Evolutionary conservation across 306 rosid genomes (phyloP).

Genomic region (Vigna angularis): DNA sequence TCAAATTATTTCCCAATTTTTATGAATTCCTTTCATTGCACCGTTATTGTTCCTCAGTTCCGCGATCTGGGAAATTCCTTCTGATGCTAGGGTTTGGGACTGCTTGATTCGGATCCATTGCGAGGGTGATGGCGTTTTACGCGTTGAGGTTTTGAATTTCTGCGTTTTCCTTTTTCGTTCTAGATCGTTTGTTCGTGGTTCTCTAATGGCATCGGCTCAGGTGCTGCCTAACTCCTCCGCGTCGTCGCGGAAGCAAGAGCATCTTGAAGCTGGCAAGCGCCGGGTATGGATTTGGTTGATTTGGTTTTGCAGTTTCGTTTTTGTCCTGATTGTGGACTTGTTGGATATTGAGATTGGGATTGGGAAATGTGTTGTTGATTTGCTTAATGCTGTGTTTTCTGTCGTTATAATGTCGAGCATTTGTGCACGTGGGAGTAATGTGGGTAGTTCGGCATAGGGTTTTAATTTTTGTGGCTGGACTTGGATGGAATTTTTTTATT

Average conservation of each 20-base stretch:
- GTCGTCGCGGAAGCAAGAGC: slow-evolving; percentile 78
- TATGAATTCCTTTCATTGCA: slow-evolving; percentile 12
- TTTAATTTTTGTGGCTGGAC: background rate
- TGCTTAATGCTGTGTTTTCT: background rate
- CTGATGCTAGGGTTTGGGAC: slow-evolving; percentile 28
- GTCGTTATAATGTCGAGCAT: slow-evolving; percentile 21
- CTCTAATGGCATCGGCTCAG: slow-evolving; percentile 92
- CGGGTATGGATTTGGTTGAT: slow-evolving; percentile 63
- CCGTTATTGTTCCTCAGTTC: slow-evolving; percentile 36
- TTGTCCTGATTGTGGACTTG: background rate
- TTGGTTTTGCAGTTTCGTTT: background rate
- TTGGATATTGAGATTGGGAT: background rate
- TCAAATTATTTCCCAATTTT: slow-evolving; percentile 15
- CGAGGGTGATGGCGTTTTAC: slow-evolving; percentile 30
- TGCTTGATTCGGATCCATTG: slow-evolving; percentile 5
- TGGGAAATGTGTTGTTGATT: slow-evolving; percentile 32
- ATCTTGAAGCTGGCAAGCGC: slow-evolving; percentile 95
- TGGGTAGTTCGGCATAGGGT: background rate
- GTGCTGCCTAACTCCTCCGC: slow-evolving; percentile 74
- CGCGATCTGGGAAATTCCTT: slow-evolving; percentile 46
- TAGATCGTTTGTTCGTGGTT: slow-evolving; percentile 39
- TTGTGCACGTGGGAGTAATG: slow-evolving; percentile 28
- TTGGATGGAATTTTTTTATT: background rate
- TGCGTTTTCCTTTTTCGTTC: slow-evolving; percentile 4
- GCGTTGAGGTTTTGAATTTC: slow-evolving; percentile 42